Conservation (phyloP, 495 filamentous ascomycete genomes). For the Neurospora sp. region DNA sequence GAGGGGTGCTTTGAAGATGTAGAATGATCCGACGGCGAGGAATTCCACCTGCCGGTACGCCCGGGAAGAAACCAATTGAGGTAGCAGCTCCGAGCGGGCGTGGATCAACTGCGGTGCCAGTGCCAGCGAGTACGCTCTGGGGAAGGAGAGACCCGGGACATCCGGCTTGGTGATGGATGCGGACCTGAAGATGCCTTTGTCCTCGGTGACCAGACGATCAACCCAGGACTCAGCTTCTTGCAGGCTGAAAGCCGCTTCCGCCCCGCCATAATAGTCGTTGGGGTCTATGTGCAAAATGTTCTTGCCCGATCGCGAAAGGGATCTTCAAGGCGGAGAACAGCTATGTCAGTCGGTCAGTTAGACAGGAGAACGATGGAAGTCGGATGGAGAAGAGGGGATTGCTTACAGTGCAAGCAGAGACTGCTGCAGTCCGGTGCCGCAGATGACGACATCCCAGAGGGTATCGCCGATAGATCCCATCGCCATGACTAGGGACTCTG, state of each 20-base stretch:
- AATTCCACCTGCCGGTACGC: slow-evolving; percentile 87
- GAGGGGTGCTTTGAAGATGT: slow-evolving; percentile 48
- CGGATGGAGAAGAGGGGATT: slow-evolving; percentile 1
- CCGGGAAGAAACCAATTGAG: slow-evolving; percentile 72
- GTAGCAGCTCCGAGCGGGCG: slow-evolving; percentile 64
- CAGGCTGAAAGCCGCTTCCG: slow-evolving; percentile 79
- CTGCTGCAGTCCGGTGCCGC: slow-evolving; percentile 80
- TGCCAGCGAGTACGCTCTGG: slow-evolving; percentile 73
- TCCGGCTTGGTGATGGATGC: slow-evolving; percentile 17
- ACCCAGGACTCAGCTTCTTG: slow-evolving; percentile 75
- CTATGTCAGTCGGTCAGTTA: slow-evolving; percentile 55
- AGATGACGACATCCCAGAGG: slow-evolving; percentile 83
- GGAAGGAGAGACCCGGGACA: slow-evolving; percentile 42
- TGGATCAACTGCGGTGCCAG: slow-evolving; percentile 84
- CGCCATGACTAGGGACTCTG: slow-evolving; percentile 12
- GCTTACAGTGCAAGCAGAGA: slow-evolving; percentile 90
- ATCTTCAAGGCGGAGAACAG: slow-evolving; percentile 50
- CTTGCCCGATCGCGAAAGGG: slow-evolving; percentile 84
- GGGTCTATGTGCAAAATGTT: slow-evolving; percentile 84
- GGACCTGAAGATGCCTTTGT: slow-evolving; percentile 11
- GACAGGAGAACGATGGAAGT: slow-evolving; percentile 5
- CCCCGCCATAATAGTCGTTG: slow-evolving; percentile 78
- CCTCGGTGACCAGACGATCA: slow-evolving; percentile 5
- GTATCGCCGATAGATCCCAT: slow-evolving; percentile 80
- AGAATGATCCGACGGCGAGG: slow-evolving; percentile 90